Conservation (phyloP, 2,329 filamentous ascomycete species). For the Sporothrix globosa region DNA sequence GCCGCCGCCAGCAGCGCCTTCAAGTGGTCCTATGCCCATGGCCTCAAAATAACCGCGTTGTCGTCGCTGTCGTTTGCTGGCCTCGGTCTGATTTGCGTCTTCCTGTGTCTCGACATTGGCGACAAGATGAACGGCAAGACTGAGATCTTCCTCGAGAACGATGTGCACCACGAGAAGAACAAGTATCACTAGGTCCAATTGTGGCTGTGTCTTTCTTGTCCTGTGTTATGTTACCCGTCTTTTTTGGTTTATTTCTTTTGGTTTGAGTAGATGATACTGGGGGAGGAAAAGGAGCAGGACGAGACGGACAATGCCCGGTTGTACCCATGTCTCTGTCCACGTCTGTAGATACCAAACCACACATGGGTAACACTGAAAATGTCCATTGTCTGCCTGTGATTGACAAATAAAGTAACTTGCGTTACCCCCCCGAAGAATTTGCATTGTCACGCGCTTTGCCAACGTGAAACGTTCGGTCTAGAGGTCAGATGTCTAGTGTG, state of each 20-base stretch:
- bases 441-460: background rate
- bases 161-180: constrained; percentile 42
- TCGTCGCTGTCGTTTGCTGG: constrained; percentile 40
- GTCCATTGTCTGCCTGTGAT: background rate
- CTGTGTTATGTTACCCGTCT: no score
- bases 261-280: no score
- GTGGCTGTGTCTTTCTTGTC: background rate
- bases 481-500: background rate
- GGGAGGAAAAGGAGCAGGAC: background rate
- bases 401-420: background rate
- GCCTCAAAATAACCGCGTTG: constrained; percentile 37
- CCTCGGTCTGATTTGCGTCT: constrained; percentile 41
- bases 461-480: background rate
- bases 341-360: background rate
- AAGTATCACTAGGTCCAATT: constrained; percentile 37
- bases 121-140: constrained; percentile 46
- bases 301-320: no score
- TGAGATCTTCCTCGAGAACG: constrained; percentile 44
- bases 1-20: constrained; percentile 31
- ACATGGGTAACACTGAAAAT: background rate
- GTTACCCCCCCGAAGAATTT: background rate
- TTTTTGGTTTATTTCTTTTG: background rate
- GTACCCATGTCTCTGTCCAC: no score
- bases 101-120: constrained; percentile 42
- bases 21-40: constrained; percentile 33